Base-by-base conservation (phyloP, 768 basidiomycete genomes). In the Baorangia bicolor region DNA sequence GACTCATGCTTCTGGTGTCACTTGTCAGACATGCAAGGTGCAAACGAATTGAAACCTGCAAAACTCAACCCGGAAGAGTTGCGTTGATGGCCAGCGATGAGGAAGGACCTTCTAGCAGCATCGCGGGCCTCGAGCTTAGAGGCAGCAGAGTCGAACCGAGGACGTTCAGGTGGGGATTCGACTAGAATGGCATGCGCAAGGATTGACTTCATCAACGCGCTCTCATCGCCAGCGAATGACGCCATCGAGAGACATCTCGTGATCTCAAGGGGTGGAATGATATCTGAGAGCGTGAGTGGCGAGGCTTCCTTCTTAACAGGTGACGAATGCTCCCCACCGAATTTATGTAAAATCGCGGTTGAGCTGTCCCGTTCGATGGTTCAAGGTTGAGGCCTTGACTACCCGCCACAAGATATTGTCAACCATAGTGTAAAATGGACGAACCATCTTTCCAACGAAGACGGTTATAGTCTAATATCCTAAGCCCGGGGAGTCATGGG, bases 31-130 rank as follows among this genome's bases (percentile, higher is more conserved):
- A 73, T 71, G 2, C 67, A 70, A 28, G 77, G 71, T 11, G 86
- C 85, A 59, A 90, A 92, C 0, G 87, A 86, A 43, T 86, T 84
- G 14, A 91, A 77, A 0, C 90, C 89, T 5, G 73, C 77, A 61
- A 92, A 92, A 67, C 88, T 90, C 48, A 81, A 66, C 3, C 71
- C 81, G 0, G 88, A 90, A 3, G 67, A 58, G 20, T 66, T 65
- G 31, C 76, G 72, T 2, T 73, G 67, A 40, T 77, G 78, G 34
- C 64, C 41, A 21, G 54, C 20, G 49, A 62, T 8, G 4, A 53
- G 25, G 14, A 40, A 46, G 20, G 73, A 64, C 41, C 49, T 41
- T n/a, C 63, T 57, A 4, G 51, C 40, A 2, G 53, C 41, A 33
- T 70, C 55, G 55, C 74, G 59, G 18, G 65, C 60, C 43, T 64